Evolutionary conservation across 257 asterid species (phyloP).

Genomic region (Cinchona pubescens): DNA sequence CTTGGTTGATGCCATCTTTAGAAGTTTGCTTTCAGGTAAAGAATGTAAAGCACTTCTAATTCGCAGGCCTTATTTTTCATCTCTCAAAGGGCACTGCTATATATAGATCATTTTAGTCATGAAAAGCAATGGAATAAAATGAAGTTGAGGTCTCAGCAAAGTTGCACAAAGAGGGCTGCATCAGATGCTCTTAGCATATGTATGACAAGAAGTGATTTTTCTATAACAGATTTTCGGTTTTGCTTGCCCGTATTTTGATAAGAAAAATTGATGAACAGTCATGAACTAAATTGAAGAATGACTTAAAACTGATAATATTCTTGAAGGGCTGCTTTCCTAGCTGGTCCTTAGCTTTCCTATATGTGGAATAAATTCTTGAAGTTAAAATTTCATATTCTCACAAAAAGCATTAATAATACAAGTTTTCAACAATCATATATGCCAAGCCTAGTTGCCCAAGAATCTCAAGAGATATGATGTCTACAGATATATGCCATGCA

Average conservation of each 20-base stretch:
- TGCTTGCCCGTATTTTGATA: background rate
- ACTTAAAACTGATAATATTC: background rate
- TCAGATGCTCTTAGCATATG: conserved; percentile 16
- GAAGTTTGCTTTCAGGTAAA: background rate
- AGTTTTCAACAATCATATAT: background rate
- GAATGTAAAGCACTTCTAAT: conserved; percentile 6
- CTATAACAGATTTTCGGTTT: background rate
- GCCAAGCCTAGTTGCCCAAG: conserved; percentile 5
- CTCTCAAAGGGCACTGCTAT: conserved; percentile 3
- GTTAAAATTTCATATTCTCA: background rate
- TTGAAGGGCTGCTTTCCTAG: background rate
- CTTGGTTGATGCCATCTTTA: conserved; percentile 33
- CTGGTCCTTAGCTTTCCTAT: background rate
- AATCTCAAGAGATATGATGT: background rate
- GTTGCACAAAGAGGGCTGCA: background rate
- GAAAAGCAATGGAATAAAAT: conserved; percentile 8
- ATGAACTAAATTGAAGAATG: background rate
- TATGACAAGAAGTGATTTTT: background rate
- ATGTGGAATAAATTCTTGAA: conserved; percentile 1
- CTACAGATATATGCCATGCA: background rate
- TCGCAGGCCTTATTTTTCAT: background rate
- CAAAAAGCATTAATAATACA: background rate
- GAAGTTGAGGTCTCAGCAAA: conserved; percentile 4
- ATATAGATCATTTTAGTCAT: conserved; percentile 17
- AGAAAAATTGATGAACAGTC: background rate